Evolutionary conservation across 1,284 basidiomycete species (phyloP), one percentile per base, ranked within the genome.

Genomic region (Chondrostereum purpureum): DNA sequence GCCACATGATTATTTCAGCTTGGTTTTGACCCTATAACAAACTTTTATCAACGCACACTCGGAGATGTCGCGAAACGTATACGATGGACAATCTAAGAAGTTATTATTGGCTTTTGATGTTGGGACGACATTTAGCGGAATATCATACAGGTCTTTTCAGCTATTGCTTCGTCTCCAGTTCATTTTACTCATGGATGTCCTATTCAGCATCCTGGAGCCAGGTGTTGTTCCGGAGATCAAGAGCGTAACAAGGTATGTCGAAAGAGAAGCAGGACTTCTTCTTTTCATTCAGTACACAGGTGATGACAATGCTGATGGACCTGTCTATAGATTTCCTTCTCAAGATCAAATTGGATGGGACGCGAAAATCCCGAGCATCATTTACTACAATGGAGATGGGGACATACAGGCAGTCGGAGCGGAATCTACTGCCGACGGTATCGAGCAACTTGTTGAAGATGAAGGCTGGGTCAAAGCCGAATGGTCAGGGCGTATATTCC

Each of bases 101-200:
- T 59, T 75, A 12, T 62, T 73, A 18, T 44, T 73, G 4, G 70
- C 66, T 0, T 63, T 73, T 35, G 72, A 73, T 46, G 57, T 73
- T 0, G 71, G 71, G 0, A 73, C 71, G 0, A 73, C 72, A 2
- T 74, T 58, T 51, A 51, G 51, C 21, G 53, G 49, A 5, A 41
- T 49, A 13, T 53, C 51, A 2, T 55, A 47, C 22, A 49, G 33
- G 51, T 51, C 16, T 8, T 34, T 38, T 17, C 34, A 14, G 38
- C 13, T 12, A 20, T 41, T 10, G 3, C 31, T 11, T 22, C 3
- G n/a, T 22, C 33, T 1, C 3, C 4, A 12, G 12, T 13, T 4
- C 31, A n/a, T 5, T 27, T 6, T 20, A 16, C 27, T 5, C 19
- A n/a, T 10, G 23, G n/a, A 14, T 14, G 10, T 11, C 16, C 5